A percentile compares a stretch with the other conserved stretches of the same genome.
Conservation (phyloP, 305 asterid species). For the Fraxinus latifolia region DNA sequence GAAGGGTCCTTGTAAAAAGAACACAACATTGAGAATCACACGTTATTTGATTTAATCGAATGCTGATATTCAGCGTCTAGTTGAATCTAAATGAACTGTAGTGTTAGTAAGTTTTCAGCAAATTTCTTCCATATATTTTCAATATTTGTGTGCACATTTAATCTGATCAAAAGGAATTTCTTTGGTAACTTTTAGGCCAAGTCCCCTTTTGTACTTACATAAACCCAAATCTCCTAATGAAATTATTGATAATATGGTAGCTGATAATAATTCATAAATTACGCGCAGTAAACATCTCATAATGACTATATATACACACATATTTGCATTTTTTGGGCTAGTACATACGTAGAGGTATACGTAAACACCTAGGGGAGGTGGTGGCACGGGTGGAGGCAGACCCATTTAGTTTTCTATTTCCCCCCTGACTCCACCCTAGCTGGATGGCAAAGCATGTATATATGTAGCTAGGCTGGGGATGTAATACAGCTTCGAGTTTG, state of each 20-base stretch:
- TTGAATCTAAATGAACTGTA: background rate
- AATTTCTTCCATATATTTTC: background rate
- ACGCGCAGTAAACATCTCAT: background rate
- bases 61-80: background rate
- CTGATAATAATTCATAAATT: background rate
- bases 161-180: background rate
- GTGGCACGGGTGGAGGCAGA: background rate
- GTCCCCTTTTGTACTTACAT: background rate
- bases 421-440: background rate
- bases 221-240: background rate
- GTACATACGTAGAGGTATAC: background rate
- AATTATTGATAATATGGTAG: background rate
- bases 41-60: background rate
- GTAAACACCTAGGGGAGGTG: background rate
- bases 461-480: constrained; percentile 22
- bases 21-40: background rate
- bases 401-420: background rate
- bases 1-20: background rate
- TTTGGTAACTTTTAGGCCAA: background rate
- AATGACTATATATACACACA: background rate
- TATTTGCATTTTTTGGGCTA: background rate
- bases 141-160: background rate
- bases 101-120: background rate
- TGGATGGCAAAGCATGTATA: constrained; percentile 15
- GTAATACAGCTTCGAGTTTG: constrained; percentile 19